These are phyloP conservation scores for Oryza punctata DNA, from an alignment of 176 grass and related monocot species.

Conservation along the genomic window DNA sequence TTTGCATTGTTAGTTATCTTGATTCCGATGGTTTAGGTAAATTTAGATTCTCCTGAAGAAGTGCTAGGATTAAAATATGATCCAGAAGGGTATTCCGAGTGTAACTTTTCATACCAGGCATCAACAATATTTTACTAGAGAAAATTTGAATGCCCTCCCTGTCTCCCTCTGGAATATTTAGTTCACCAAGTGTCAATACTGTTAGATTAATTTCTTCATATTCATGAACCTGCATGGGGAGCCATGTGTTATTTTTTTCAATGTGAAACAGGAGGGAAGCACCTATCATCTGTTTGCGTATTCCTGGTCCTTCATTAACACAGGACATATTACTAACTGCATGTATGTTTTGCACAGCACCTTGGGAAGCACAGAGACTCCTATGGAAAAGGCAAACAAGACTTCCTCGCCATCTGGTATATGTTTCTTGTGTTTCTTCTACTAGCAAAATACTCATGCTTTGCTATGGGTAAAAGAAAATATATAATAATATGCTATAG, in stretches of 20 bases:
- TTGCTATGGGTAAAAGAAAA: too few relatives aligned
- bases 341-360: not conserved
- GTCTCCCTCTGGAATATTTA: not conserved
- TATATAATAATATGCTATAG: too few relatives aligned
- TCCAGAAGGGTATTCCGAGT: not conserved
- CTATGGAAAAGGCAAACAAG: not conserved
- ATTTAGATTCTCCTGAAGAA: not conserved
- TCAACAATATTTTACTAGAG: too few relatives aligned
- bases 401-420: not conserved
- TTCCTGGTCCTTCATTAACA: not conserved
- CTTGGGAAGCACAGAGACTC: not conserved
- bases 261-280: not conserved
- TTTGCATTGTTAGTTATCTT: not conserved
- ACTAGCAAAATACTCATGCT: too few relatives aligned
- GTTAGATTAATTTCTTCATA: not conserved
- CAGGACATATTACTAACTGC: not conserved
- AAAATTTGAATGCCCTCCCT: not conserved
- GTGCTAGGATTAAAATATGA: not conserved
- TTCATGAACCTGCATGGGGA: not conserved
- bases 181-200: not conserved
- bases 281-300: not conserved
- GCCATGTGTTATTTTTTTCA: not conserved
- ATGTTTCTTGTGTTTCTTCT: not conserved
- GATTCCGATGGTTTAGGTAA: not conserved
- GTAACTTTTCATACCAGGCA: not conserved